Evolutionary conservation across 306 rosid species (phyloP), one percentile per base, ranked within the genome.

Genomic region (Sindora glabra): DNA sequence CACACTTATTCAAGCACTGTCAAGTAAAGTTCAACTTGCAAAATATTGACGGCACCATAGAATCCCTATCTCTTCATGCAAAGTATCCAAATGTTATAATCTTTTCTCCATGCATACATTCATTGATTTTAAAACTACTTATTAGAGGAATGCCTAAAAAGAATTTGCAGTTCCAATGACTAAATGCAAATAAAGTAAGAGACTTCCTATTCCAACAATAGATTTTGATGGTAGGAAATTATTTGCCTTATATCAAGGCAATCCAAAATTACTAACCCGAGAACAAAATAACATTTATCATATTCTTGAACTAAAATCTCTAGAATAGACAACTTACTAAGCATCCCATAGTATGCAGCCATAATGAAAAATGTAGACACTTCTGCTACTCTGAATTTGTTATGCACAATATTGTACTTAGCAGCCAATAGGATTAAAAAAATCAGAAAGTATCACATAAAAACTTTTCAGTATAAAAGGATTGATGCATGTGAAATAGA

Each of bases 241-340:
- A 84, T 84, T 84, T 7, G 89, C 90, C 75, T 89, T 92, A 70
- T 89, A 89, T 84, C 99, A 83, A 69, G 99, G 89, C 83, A 92
- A 62, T 67, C 99, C 99, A 78, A 92, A 92, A 76, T 92, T 96
- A 27, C 94, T 65, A 30, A 92, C 95, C 99, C 89, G 71, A 33
- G 45, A 27, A 71, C n/a, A 50, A 59, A 56, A 74, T 23, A 50
- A 42, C 58, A 53, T 61, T 12, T 19, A 64, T 51, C 33, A 69
- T 21, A 65, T 25, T 67, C n/a, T 45, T 18, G 25, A 38, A 40
- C 45, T 33, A 48, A 49, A 48, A 55, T 50, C 16, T 47, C 11
- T 10, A 30, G 29, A 12, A 53, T n/a, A n/a, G n/a, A n/a, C n/a
- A n/a, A n/a, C n/a, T n/a, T n/a, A n/a, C n/a, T n/a, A n/a, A n/a